Percentiles rank a stretch among this genome's conserved stretches.
These are phyloP conservation scores for Fusarium dlaminii DNA, from an alignment of 2,329 filamentous ascomycete genomes.

Conservation along the genomic window DNA sequence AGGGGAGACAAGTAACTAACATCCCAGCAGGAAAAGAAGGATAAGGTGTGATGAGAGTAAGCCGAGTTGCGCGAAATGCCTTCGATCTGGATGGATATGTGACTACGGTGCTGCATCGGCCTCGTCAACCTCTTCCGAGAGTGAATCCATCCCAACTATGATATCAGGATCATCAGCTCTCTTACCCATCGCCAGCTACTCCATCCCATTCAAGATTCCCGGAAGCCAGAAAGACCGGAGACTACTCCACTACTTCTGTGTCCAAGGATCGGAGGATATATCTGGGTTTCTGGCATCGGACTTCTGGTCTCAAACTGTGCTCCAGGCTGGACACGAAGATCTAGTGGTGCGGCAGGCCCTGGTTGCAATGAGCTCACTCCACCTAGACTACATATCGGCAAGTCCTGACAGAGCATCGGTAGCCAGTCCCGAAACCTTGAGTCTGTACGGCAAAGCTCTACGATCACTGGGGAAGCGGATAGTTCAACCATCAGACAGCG, in stretches of 20 bases:
- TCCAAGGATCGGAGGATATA: constrained; percentile 1
- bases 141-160: rapidly evolving
- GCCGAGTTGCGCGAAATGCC: not conserved
- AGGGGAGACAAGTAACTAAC: not conserved
- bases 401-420: not conserved
- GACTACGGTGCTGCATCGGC: not conserved
- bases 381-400: constrained; percentile 1
- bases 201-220: constrained; percentile 6
- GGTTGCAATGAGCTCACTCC: constrained; percentile 13
- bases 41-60: constrained; percentile 11
- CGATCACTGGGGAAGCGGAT: not conserved
- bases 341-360: not conserved
- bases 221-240: constrained; percentile 8
- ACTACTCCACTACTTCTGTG: constrained; percentile 13
- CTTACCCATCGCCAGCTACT: not conserved
- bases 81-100: constrained; percentile 4
- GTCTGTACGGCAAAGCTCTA: not conserved
- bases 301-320: constrained; percentile 7
- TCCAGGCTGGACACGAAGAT: constrained; percentile 4
- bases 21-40: not conserved
- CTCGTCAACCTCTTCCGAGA: no score
- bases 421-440: not conserved
- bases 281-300: constrained; percentile 3
- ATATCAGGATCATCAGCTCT: not conserved
- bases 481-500: not conserved